These are phyloP conservation scores for Sarcodon aspratus DNA, from an alignment of 768 basidiomycete genomes.

Conservation along the genomic window DNA sequence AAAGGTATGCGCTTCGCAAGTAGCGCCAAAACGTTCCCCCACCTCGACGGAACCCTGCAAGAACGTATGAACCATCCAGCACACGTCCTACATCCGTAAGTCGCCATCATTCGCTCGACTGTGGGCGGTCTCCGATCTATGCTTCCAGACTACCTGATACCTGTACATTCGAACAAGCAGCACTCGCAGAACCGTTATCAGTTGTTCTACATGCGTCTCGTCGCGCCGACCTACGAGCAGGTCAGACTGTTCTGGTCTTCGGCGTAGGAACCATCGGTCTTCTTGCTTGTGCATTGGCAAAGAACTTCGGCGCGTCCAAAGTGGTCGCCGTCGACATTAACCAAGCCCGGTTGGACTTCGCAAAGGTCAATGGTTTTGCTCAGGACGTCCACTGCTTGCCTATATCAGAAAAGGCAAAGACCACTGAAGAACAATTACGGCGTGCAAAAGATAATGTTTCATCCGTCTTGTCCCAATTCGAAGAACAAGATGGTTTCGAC, in stretches of 20 bases:
- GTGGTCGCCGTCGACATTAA: slow-evolving; percentile 86
- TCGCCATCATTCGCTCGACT: slow-evolving; percentile 10
- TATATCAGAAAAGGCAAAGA: slow-evolving; percentile 33
- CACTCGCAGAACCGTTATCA: slow-evolving; percentile 89
- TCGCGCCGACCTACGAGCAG: slow-evolving; percentile 29
- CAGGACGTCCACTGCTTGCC: slow-evolving; percentile 61
- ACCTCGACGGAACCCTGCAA: slow-evolving; percentile 87
- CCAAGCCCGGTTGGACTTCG: slow-evolving; percentile 68
- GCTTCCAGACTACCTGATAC: slow-evolving; percentile 55
- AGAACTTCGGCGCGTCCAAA: slow-evolving; percentile 54
- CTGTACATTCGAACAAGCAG: slow-evolving; percentile 69
- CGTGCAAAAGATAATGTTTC: slow-evolving; percentile 48
- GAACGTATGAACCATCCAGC: slow-evolving; percentile 83
- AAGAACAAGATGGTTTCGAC: slow-evolving; percentile 72
- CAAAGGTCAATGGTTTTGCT: slow-evolving; percentile 64
- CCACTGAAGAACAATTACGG: slow-evolving; percentile 43
- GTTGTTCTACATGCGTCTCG: slow-evolving; percentile 64
- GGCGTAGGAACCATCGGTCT: slow-evolving; percentile 93
- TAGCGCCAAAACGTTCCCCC: slow-evolving; percentile 86
- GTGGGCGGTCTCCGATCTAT: not conserved
- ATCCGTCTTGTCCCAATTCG: slow-evolving; percentile 42
- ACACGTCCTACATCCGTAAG: slow-evolving; percentile 79
- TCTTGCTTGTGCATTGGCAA: slow-evolving; percentile 74
- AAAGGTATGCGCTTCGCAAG: slow-evolving; percentile 81
- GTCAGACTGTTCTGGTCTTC: slow-evolving; percentile 75